These are phyloP conservation scores for Exophiala viscosa DNA, from an alignment of 2,329 filamentous ascomycete genomes.

Conservation along the genomic window DNA sequence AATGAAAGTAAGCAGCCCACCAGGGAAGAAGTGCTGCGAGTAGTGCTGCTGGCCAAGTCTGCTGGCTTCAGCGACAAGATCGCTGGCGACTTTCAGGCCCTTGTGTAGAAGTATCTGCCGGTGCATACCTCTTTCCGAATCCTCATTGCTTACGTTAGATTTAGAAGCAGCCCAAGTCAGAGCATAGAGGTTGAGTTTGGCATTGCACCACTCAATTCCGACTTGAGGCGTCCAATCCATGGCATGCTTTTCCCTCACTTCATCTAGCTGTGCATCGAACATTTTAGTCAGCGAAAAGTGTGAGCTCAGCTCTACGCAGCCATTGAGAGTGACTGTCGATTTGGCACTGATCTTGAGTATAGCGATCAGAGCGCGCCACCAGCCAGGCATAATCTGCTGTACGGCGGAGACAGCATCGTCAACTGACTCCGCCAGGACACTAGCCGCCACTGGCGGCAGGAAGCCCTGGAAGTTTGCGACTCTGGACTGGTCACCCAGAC, in stretches of 20 bases:
- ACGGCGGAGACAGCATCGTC: not conserved
- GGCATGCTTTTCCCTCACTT: not conserved
- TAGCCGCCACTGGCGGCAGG: not conserved
- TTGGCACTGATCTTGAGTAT: not conserved
- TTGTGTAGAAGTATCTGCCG: too few relatives aligned
- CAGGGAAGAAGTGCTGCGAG: not conserved
- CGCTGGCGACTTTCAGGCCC: too few relatives aligned
- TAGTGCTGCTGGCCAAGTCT: too few relatives aligned
- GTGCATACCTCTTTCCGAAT: too few relatives aligned
- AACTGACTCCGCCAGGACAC: not conserved
- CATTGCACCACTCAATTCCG: not conserved
- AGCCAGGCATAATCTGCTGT: not conserved
- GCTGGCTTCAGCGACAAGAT: too few relatives aligned
- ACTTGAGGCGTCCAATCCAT: not conserved
- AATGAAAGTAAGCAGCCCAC: conserved; percentile 1
- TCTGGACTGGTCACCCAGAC: not conserved
- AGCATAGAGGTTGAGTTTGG: not conserved
- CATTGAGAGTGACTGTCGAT: not conserved
- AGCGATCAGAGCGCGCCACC: not conserved
- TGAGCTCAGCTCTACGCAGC: not conserved
- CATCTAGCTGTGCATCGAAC: not conserved
- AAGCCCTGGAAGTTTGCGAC: not conserved
- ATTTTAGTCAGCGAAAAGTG: not conserved
- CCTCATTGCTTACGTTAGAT: too few relatives aligned
- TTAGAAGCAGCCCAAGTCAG: too few relatives aligned